Base-by-base conservation (phyloP, 768 basidiomycete species). In the Xerocomus potaroensis region DNA sequence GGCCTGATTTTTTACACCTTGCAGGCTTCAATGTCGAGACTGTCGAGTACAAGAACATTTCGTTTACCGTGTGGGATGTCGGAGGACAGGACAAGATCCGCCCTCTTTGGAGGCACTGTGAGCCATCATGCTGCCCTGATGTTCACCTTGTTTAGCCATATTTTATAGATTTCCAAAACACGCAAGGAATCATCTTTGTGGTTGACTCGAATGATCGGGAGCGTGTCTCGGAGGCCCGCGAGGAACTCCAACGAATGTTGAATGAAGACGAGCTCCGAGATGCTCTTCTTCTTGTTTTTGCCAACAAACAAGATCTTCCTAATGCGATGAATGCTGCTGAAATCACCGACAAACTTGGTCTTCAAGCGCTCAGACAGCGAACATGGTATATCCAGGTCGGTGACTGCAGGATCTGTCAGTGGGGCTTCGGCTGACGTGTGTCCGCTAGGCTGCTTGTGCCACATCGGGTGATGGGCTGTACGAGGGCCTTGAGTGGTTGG, bases 11-110 rank as follows among this genome's bases (percentile, higher is more conserved):
- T 49, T 54, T 41, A 59, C 62, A 49, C 59, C 23, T n/a, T 32
- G 19, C 56, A 97, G 96, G 96, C 50, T 99, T 99, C 80, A 99
- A 99, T 68, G 96, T 99, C 60, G 96, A 99, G 80, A 98, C 96
- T 51, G 96, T 99, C 58, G 95, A 98, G 72, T 98, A 99, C 76
- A 98, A 97, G 81, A 99, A 98, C 79, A 97, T 98, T 57, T 96
- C 93, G 21, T 99, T 99, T 83, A 99, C 95, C 19, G 96, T 98
- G 37, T 98, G 96, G 96, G 96, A 99, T 74, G 96, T 99, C 55
- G 96, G 96, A 81, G 96, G 95, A 62, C 95, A 99, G 75, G 95
- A 99, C 76, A 99, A 98, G 85, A 98, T 98, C 71, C 85, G 95
- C 62, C 95, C 95, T 59, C 83, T 98, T 60, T 99, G 96, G 96